Evolutionary conservation across 169 alveolate genomes (phyloP).

Genomic region (Plasmodium ovale): DNA sequence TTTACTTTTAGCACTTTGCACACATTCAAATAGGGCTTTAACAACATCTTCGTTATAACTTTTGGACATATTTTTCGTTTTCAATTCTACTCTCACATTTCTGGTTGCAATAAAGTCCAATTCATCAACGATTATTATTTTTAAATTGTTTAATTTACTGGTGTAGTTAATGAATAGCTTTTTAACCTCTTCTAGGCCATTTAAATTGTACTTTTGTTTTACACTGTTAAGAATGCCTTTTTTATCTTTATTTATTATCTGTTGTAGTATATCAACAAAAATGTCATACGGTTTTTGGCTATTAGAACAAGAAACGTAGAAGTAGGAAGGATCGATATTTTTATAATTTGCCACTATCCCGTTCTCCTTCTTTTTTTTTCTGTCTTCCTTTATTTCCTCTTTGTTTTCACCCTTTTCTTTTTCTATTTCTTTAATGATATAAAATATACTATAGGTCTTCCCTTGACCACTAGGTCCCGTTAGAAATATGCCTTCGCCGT

Average conservation of each 20-base stretch:
- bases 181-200: conserved; percentile 67
- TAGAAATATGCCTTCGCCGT: conserved; percentile 52
- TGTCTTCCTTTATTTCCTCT: not conserved
- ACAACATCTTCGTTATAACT: conserved; percentile 57
- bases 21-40: conserved; percentile 53
- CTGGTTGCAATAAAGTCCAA: conserved; percentile 59
- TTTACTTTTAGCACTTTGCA: conserved; percentile 35
- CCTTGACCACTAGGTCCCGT: conserved; percentile 75
- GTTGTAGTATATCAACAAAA: conserved; percentile 67
- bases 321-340: conserved; percentile 64
- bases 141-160: conserved; percentile 56
- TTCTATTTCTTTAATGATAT: conserved; percentile 60
- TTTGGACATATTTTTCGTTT: conserved; percentile 8
- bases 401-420: conserved; percentile 37
- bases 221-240: conserved; percentile 25
- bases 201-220: conserved; percentile 44
- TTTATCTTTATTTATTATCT: conserved; percentile 45
- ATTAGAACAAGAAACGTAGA: conserved; percentile 60
- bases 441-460: conserved; percentile 66
- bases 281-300: conserved; percentile 69
- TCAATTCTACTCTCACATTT: conserved; percentile 59
- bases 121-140: conserved; percentile 63
- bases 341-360: not conserved
- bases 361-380: conserved; percentile 19
- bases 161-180: conserved; percentile 56